These are phyloP conservation scores for Schwanniomyces pseudopolymorphus DNA, from an alignment of 805 yeast genomes.

Conservation along the genomic window DNA sequence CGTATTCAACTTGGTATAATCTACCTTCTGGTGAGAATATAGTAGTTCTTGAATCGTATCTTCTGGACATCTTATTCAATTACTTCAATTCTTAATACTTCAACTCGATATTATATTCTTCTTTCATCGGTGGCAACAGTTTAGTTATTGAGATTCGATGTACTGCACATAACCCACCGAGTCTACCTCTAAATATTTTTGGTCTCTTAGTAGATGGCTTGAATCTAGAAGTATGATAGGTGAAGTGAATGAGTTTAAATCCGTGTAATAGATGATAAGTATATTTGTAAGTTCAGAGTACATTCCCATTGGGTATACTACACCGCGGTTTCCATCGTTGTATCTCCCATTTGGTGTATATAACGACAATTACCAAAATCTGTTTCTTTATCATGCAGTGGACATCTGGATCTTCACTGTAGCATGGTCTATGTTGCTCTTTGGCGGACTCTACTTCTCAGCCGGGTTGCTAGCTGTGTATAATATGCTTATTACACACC, in stretches of 20 bases:
- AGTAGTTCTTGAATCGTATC: slow-evolving; percentile 99
- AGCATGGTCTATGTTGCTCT: slow-evolving; percentile 75
- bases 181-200: too few relatives aligned
- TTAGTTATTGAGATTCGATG: neutral
- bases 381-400: slow-evolving; percentile 62
- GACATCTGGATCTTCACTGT: slow-evolving; percentile 86
- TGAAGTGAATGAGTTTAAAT: too few relatives aligned
- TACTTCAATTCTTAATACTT: neutral
- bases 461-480: slow-evolving; percentile 61
- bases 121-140: slow-evolving; percentile 9
- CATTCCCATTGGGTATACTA: slow-evolving; percentile 77
- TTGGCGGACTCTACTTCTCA: slow-evolving; percentile 56
- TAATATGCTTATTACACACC: slow-evolving; percentile 21
- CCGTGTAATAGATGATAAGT: slow-evolving; percentile 14
- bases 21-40: slow-evolving; percentile 99
- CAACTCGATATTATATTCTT: neutral
- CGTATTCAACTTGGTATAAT: slow-evolving; percentile 95
- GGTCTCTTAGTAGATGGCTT: too few relatives aligned
- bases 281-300: slow-evolving; percentile 40
- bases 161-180: slow-evolving; percentile 7
- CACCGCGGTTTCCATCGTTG: slow-evolving; percentile 81
- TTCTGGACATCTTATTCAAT: slow-evolving; percentile 64
- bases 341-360: slow-evolving; percentile 61
- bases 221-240: too few relatives aligned
- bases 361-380: slow-evolving; percentile 38